phyloP scores from a whole-genome alignment of 345 rosid species.

The Ceriops zippeliana region DNA sequence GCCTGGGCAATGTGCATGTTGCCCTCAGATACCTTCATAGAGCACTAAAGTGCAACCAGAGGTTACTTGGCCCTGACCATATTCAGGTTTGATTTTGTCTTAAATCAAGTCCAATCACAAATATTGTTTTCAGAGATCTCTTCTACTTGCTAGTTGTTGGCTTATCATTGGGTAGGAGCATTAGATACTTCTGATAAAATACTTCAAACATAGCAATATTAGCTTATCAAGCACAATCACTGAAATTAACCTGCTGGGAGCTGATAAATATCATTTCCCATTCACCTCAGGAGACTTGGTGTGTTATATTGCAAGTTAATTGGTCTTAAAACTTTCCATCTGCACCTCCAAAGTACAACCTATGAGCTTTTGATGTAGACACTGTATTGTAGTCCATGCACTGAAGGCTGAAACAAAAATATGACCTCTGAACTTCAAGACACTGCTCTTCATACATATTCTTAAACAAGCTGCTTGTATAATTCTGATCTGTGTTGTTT shows the following conservation, averaged over 20 bases:
- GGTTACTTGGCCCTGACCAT: constrained; percentile 95
- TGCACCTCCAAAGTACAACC: neutral
- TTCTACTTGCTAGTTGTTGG: neutral
- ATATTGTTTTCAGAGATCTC: neutral
- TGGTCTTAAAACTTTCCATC: constrained; percentile 7
- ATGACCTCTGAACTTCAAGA: constrained; percentile 9
- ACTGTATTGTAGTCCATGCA: neutral
- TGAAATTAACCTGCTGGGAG: neutral
- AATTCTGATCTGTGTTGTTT: neutral
- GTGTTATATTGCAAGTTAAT: neutral
- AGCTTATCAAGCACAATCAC: neutral
- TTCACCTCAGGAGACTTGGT: neutral
- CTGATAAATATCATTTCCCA: neutral
- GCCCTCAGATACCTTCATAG: constrained; percentile 97
- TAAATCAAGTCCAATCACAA: constrained; percentile 7
- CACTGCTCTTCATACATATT: neutral
- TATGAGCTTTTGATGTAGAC: no score
- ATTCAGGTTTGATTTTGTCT: constrained; percentile 65
- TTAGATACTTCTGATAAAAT: neutral
- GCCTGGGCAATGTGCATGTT: constrained; percentile 96
- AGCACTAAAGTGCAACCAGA: constrained; percentile 94
- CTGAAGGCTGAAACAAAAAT: neutral
- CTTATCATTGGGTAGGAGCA: neutral
- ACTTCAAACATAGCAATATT: neutral
- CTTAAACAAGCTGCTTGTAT: constrained; percentile 4